A percentile compares a stretch with the other conserved stretches of the same genome.
Conservation (phyloP, 1,139 yeast genomes). For the Candida sojae region DNA sequence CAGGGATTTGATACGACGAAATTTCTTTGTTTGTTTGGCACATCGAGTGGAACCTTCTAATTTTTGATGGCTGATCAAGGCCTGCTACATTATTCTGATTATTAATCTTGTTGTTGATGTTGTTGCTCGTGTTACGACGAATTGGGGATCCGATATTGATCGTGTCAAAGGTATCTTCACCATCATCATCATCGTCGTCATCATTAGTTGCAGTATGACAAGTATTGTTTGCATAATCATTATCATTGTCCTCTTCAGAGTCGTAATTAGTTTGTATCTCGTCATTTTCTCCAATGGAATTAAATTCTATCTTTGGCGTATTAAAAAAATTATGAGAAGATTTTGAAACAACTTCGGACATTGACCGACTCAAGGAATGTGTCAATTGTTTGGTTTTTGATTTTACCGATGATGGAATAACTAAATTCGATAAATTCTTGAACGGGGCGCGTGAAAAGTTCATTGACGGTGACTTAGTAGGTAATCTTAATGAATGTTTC, state of each 20-base stretch:
- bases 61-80: slow-evolving; percentile 16
- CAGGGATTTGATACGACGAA: slow-evolving; percentile 25
- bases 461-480: background rate
- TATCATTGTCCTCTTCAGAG: slow-evolving; percentile 2
- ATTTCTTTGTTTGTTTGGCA: slow-evolving; percentile 49
- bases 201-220: slow-evolving; percentile 10
- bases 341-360: slow-evolving; percentile 25
- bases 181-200: slow-evolving; percentile 14
- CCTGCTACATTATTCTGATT: background rate
- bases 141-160: slow-evolving; percentile 14
- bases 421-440: slow-evolving; percentile 27
- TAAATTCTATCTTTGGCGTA: slow-evolving; percentile 2
- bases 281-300: slow-evolving; percentile 8
- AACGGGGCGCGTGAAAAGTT: slow-evolving; percentile 25
- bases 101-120: background rate
- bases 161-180: slow-evolving; percentile 19
- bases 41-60: slow-evolving; percentile 69
- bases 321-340: slow-evolving; percentile 14
- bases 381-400: slow-evolving; percentile 16
- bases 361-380: slow-evolving; percentile 22
- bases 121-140: slow-evolving; percentile 9
- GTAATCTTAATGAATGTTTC: background rate
- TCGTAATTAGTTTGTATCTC: slow-evolving; percentile 6
- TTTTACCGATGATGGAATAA: slow-evolving; percentile 19
- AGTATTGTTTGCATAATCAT: background rate